These are phyloP conservation scores for Geotrichum restrictum DNA, from an alignment of 1,139 yeast genomes.

Conservation along the genomic window DNA sequence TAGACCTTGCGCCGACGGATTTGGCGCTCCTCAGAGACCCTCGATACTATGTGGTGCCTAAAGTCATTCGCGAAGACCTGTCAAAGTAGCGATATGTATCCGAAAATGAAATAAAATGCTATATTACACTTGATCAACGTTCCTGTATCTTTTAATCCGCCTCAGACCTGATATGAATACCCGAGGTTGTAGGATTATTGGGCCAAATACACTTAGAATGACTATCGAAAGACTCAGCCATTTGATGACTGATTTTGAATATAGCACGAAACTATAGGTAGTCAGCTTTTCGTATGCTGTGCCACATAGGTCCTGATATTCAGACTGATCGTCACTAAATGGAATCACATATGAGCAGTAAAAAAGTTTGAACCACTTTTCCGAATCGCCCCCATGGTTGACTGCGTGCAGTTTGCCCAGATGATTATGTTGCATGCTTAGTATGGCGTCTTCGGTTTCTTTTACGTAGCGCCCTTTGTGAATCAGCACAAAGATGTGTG, in stretches of 20 bases:
- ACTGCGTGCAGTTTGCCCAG: constrained; percentile 16
- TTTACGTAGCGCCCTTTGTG: constrained; percentile 16
- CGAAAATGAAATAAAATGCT: background rate
- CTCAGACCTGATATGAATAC: too few relatives aligned
- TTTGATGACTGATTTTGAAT: too few relatives aligned
- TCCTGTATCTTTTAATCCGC: too few relatives aligned
- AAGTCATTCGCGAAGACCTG: background rate
- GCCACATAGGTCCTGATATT: constrained; percentile 16
- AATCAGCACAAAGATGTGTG: constrained; percentile 18
- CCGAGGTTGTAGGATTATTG: too few relatives aligned
- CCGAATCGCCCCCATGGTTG: constrained; percentile 13
- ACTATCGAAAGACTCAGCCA: too few relatives aligned
- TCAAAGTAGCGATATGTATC: background rate
- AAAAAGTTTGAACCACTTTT: constrained; percentile 18
- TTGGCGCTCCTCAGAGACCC: constrained; percentile 13
- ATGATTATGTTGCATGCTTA: constrained; percentile 7
- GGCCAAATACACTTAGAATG: too few relatives aligned
- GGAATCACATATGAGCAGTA: constrained; percentile 20
- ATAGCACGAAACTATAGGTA: too few relatives aligned
- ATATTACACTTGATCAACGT: too few relatives aligned
- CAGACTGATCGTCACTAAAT: constrained; percentile 10
- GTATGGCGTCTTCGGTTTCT: constrained; percentile 22
- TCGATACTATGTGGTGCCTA: constrained; percentile 11
- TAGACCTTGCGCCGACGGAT: constrained; percentile 1
- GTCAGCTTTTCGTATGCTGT: constrained; percentile 14